phyloP scores from a whole-genome alignment of 176 grass and related monocot genomes.

The Oryza coarctata region DNA sequence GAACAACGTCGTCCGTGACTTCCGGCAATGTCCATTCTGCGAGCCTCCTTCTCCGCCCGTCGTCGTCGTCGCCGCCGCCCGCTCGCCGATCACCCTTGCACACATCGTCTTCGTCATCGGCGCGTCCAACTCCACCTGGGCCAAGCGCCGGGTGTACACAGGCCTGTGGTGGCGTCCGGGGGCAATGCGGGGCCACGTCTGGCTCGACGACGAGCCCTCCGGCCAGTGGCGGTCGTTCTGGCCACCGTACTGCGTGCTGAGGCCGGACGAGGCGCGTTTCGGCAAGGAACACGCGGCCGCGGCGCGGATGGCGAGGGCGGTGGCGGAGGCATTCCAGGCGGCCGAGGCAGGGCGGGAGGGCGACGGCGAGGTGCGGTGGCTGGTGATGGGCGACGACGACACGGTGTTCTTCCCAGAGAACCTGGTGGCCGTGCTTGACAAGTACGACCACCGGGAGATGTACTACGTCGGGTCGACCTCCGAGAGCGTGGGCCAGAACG shows the following conservation, averaged over 20 bases:
- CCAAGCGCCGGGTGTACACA: constrained; percentile 30
- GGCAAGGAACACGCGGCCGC: constrained; percentile 33
- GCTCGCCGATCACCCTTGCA: constrained; percentile 22
- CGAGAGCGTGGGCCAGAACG: constrained; percentile 71
- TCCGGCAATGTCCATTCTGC: background rate
- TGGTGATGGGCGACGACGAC: constrained; percentile 86
- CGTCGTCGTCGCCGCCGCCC: background rate
- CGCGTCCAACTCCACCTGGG: constrained; percentile 39
- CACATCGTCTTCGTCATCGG: constrained; percentile 57
- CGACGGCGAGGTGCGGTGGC: constrained; percentile 44
- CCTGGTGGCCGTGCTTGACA: constrained; percentile 54
- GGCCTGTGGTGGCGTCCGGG: constrained; percentile 53
- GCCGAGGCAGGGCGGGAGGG: background rate
- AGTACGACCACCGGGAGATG: constrained; percentile 67
- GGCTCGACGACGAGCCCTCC: constrained; percentile 51
- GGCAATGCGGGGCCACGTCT: constrained; percentile 53
- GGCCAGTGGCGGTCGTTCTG: constrained; percentile 29
- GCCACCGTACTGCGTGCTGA: constrained; percentile 51
- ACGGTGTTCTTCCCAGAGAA: constrained; percentile 86
- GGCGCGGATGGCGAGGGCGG: constrained; percentile 53
- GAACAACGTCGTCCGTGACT: background rate
- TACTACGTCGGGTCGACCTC: constrained; percentile 71
- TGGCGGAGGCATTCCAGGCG: constrained; percentile 33
- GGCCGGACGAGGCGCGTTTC: constrained; percentile 43
- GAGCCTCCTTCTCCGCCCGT: background rate